phyloP scores from a whole-genome alignment of 371 early-diverging fungal genomes.

The Rhizomucor miehei region DNA sequence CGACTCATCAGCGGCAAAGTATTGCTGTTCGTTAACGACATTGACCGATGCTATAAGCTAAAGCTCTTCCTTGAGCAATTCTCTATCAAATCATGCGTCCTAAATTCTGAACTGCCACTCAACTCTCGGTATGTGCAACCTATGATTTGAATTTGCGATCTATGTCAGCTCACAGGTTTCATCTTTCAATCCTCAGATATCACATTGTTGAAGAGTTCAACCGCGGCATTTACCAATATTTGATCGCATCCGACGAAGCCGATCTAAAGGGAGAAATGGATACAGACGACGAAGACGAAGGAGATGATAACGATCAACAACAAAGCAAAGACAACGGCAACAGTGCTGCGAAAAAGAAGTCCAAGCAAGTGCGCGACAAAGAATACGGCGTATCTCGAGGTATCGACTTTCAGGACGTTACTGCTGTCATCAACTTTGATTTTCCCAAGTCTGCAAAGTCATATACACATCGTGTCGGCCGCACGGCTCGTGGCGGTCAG shows the following conservation, averaged over 20 bases:
- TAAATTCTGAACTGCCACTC: slow-evolving; percentile 93
- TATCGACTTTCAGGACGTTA: slow-evolving; percentile 93
- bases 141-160: neutral
- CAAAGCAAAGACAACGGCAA: slow-evolving; percentile 19
- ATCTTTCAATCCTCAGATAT: slow-evolving; percentile 43
- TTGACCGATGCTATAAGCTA: slow-evolving; percentile 88
- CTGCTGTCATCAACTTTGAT: slow-evolving; percentile 98
- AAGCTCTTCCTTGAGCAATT: slow-evolving; percentile 96
- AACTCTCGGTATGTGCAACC: slow-evolving; percentile 55
- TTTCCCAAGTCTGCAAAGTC: slow-evolving; percentile 88
- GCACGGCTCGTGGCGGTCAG: slow-evolving; percentile 94
- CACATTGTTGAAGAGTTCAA: slow-evolving; percentile 98
- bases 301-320: slow-evolving; percentile 29
- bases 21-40: slow-evolving; percentile 91
- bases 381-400: slow-evolving; percentile 98
- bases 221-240: slow-evolving; percentile 92
- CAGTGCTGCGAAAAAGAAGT: slow-evolving; percentile 21
- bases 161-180: too few relatives aligned
- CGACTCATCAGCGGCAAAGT: slow-evolving; percentile 86
- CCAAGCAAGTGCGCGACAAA: slow-evolving; percentile 63
- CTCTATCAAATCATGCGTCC: slow-evolving; percentile 82
- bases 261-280: slow-evolving; percentile 72
- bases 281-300: slow-evolving; percentile 40
- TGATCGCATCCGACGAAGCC: slow-evolving; percentile 94
- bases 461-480: slow-evolving; percentile 96